Base-by-base conservation (phyloP, 169 alveolate genomes). In the Plasmodium gallinaceum region DNA sequence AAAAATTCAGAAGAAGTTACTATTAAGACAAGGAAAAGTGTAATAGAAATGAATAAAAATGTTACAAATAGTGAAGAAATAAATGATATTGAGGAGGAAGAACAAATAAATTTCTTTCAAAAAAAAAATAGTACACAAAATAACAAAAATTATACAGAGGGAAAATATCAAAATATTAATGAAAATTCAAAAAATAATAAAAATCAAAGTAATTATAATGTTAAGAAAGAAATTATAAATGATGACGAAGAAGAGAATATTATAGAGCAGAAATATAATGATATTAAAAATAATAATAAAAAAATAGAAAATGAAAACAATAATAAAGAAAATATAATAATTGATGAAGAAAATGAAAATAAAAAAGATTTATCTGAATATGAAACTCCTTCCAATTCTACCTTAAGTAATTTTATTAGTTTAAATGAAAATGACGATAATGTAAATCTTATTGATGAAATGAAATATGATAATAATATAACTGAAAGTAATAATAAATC, bases 11-110 rank as follows among this genome's bases (percentile, higher is more conserved):
- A 48, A 8, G 22, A 51, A 54, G 71, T 24, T n/a, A 62, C 72
- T 46, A 54, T 83, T 24, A 83, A 83, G 52, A 83, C 91, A 16
- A 83, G 66, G 42, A 83, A 54, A 42, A 68, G 85, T 72, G 51
- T 52, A 7, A 37, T 58, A 54, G 66, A 22, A 14, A 37, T 58
- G 22, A 74, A 60, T 48, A 20, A 14, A 22, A 64, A 74, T 37
- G 8, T 60, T 20, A 45, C 24, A 7, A 26, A 12, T 65, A 22
- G 22, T 7, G 18, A 65, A 37, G 54, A 0, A 7, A 5, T 4
- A 14, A 65, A 24, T 24, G 32, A 32, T 22, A 52, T 24, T 16
- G 9, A 39, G 5, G 51, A 71, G 12, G 10, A 54, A 8, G 45
- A 37, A 1, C 20, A 71, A 2, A 9, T 26, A 5, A 43, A 39